phyloP scores from a whole-genome alignment of 1,284 basidiomycete genomes.

The Ustilago shanxiensis region DNA sequence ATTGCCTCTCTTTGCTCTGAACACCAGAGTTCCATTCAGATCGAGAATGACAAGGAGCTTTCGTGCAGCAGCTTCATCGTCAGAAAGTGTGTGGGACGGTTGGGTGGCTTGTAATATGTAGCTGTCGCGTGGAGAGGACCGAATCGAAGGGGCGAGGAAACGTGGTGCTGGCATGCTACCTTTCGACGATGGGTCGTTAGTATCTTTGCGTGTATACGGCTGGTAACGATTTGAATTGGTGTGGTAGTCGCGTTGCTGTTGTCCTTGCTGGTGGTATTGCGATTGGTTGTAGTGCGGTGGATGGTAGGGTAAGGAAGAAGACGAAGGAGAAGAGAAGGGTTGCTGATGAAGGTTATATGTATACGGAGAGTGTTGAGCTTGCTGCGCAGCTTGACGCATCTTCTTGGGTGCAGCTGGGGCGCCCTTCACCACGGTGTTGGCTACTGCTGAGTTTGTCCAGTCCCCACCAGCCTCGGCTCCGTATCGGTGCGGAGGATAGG shows the following conservation, averaged over 20 bases:
- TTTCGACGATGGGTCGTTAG: slow-evolving; percentile 1
- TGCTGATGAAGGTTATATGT: background rate
- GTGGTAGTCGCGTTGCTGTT: slow-evolving; percentile 18
- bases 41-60: slow-evolving; percentile 79
- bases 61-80: slow-evolving; percentile 17
- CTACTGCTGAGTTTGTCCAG: background rate
- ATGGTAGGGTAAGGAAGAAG: background rate
- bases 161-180: background rate
- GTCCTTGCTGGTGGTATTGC: slow-evolving; percentile 6
- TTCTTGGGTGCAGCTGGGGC: slow-evolving; percentile 29
- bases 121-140: slow-evolving; percentile 20
- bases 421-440: slow-evolving; percentile 1
- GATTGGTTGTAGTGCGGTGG: background rate
- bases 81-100: slow-evolving; percentile 8
- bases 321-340: background rate
- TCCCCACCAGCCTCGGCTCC: background rate
- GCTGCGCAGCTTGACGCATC: slow-evolving; percentile 27
- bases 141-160: slow-evolving; percentile 15
- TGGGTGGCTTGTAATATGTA: slow-evolving; percentile 30
- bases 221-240: slow-evolving; percentile 8
- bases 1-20: slow-evolving; percentile 73
- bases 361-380: background rate
- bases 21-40: slow-evolving; percentile 84
- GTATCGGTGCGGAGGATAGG: background rate
- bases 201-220: slow-evolving; percentile 5